A percentile compares a stretch with the other conserved stretches of the same genome.
Evolutionary conservation across 1,284 basidiomycete species (phyloP).

Genomic region (Malassezia pachydermatis): DNA sequence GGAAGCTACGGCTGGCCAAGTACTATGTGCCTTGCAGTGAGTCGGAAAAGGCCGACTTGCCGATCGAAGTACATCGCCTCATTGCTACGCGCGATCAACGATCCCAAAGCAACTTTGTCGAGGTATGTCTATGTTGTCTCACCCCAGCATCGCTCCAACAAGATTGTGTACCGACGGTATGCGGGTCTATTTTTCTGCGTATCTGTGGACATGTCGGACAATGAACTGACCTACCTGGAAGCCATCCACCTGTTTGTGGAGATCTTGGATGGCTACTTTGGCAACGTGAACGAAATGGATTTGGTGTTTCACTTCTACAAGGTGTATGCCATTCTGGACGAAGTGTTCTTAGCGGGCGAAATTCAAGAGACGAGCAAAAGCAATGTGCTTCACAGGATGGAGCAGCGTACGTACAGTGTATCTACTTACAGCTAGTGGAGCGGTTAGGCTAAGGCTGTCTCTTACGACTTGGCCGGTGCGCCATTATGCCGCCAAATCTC

Average conservation of each 20-base stretch:
- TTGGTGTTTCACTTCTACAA: conserved; percentile 97
- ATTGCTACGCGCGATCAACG: conserved; percentile 97
- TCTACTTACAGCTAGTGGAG: not conserved
- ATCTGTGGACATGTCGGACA: conserved; percentile 94
- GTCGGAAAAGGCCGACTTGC: conserved; percentile 64
- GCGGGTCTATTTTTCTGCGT: conserved; percentile 76
- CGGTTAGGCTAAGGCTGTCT: conserved; percentile 1
- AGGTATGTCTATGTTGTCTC: conserved; percentile 56
- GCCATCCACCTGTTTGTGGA: conserved; percentile 97
- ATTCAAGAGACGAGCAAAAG: conserved; percentile 96
- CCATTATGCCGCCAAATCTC: conserved; percentile 32
- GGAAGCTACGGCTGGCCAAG: conserved; percentile 89
- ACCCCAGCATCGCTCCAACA: conserved; percentile 32
- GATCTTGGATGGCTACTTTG: conserved; percentile 93
- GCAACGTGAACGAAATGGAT: conserved; percentile 92
- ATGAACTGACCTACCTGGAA: conserved; percentile 91
- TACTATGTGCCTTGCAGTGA: conserved; percentile 71
- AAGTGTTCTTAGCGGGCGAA: conserved; percentile 96
- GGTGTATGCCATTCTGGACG: conserved; percentile 94
- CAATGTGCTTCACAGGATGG: conserved; percentile 77
- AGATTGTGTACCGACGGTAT: conserved; percentile 53
- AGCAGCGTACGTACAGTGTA: conserved; percentile 48
- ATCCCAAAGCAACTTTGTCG: conserved; percentile 97
- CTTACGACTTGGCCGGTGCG: not conserved
- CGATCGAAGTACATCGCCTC: conserved; percentile 87